Base-by-base conservation (phyloP, 495 filamentous ascomycete genomes). In the Ramalina peruviana region DNA sequence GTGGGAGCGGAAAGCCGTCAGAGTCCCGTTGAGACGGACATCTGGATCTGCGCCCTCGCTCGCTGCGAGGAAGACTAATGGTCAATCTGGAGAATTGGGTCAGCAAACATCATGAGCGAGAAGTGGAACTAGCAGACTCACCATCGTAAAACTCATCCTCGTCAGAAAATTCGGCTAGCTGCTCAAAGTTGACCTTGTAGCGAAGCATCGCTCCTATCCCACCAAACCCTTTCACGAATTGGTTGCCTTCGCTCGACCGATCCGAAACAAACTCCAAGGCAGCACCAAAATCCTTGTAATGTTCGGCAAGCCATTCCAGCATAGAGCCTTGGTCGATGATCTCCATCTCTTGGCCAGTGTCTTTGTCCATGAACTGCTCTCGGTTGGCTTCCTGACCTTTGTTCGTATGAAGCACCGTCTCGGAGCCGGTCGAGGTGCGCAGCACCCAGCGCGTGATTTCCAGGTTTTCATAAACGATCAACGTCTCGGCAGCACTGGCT, bases 121-220 rank as follows among this genome's bases (percentile, higher is more conserved):
- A 54, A 30, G 51, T 52, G 49, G 52, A 54, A 54, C 49, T 36
- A 42, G 2, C 41, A n/a, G 20, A 55, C 67, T 57, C 62, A 85
- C 83, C 88, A 72, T 97, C 92, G 70, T 97, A 97, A 73, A 94
- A 96, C 61, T 97, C 89, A 73, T 97, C 92, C 67, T 98, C 92
- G 67, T 95, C 90, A 67, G 85, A 82, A 58, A 81, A 78, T 67
- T 98, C 93, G 60, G 84, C 85, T 65, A 98, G 78, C 67, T 98
- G 93, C 71, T 98, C 92, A 72, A 98, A 98, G 73, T 98, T 98
- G 72, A 98, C 85, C 73, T 96, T 97, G 80, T 98, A 98, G 54
- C 92, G 86, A 62, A 98, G 81, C 58, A 98, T 82, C 42, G 90
- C 90, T 51, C 92, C 92, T 57, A 98, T 93, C 60, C 92, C 92